Conservation (phyloP, 179 eudicot genomes). For the Drosera spatulata region DNA sequence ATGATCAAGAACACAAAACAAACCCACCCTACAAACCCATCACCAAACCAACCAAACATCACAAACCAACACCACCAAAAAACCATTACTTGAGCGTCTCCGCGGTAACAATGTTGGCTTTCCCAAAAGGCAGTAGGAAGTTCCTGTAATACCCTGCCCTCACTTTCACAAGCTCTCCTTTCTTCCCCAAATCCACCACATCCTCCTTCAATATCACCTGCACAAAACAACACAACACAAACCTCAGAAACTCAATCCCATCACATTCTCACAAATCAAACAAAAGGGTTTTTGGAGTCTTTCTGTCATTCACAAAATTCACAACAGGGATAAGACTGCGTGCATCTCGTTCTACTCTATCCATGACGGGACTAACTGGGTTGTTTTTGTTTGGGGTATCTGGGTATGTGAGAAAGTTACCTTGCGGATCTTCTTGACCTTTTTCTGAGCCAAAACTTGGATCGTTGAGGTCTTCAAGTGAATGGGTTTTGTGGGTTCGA, state of each 20-base stretch:
- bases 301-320: not conserved
- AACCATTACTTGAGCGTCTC: constrained; percentile 43
- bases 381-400: not conserved
- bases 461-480: constrained; percentile 18
- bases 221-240: not conserved
- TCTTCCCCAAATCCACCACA: constrained; percentile 55
- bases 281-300: not conserved
- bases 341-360: not conserved
- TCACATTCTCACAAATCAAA: not conserved
- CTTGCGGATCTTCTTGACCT: constrained; percentile 73
- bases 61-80: not conserved
- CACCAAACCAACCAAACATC: not conserved
- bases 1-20: not conserved
- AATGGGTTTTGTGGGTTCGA: constrained; percentile 13
- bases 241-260: not conserved
- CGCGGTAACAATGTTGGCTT: constrained; percentile 70
- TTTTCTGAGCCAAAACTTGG: constrained; percentile 61
- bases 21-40: not conserved
- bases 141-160: constrained; percentile 78
- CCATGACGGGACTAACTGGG: not conserved
- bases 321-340: not conserved
- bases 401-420: constrained; percentile 7
- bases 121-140: constrained; percentile 63
- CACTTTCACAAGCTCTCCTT: constrained; percentile 71
- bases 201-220: constrained; percentile 85